These are phyloP conservation scores for Drechmeria coniospora DNA, from an alignment of 2,329 filamentous ascomycete species.

Conservation along the genomic window DNA sequence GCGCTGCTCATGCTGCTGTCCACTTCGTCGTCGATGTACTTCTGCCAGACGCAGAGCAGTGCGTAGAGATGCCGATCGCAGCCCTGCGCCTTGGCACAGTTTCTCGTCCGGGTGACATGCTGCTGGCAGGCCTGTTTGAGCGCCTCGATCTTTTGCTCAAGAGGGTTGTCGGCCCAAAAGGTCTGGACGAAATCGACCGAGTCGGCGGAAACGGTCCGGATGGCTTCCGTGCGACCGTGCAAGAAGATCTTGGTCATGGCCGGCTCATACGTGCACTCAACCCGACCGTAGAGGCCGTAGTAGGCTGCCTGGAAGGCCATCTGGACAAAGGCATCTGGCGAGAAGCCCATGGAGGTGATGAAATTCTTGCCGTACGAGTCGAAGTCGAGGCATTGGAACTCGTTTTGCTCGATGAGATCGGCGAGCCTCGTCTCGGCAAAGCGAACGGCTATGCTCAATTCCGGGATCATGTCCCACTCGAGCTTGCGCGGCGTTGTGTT, in stretches of 20 bases:
- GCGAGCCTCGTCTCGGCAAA: slow-evolving; percentile 92
- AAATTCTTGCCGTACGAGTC: slow-evolving; percentile 87
- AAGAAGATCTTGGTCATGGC: slow-evolving; percentile 95
- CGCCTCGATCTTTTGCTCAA: slow-evolving; percentile 70
- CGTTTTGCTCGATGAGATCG: slow-evolving; percentile 90
- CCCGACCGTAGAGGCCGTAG: slow-evolving; percentile 84
- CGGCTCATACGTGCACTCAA: slow-evolving; percentile 93
- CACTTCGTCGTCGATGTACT: slow-evolving; percentile 55
- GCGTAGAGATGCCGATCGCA: slow-evolving; percentile 91
- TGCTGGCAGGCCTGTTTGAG: slow-evolving; percentile 70
- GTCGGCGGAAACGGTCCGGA: slow-evolving; percentile 71
- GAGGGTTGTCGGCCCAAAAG: slow-evolving; percentile 86
- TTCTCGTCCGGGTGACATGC: slow-evolving; percentile 64
- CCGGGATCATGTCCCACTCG: slow-evolving; percentile 93
- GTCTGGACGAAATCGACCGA: slow-evolving; percentile 79
- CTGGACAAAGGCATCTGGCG: slow-evolving; percentile 91
- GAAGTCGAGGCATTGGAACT: slow-evolving; percentile 88
- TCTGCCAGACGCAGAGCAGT: slow-evolving; percentile 88
- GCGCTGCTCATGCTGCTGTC: slow-evolving; percentile 39
- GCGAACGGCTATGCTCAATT: slow-evolving; percentile 76
- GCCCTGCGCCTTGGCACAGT: slow-evolving; percentile 79
- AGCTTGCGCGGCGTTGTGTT: slow-evolving; percentile 89
- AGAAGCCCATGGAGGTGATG: slow-evolving; percentile 93
- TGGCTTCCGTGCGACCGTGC: slow-evolving; percentile 87
- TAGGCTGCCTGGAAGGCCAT: slow-evolving; percentile 99